Base-by-base conservation (phyloP, 192 early-diverging fungal species). In the Podila horticola region DNA sequence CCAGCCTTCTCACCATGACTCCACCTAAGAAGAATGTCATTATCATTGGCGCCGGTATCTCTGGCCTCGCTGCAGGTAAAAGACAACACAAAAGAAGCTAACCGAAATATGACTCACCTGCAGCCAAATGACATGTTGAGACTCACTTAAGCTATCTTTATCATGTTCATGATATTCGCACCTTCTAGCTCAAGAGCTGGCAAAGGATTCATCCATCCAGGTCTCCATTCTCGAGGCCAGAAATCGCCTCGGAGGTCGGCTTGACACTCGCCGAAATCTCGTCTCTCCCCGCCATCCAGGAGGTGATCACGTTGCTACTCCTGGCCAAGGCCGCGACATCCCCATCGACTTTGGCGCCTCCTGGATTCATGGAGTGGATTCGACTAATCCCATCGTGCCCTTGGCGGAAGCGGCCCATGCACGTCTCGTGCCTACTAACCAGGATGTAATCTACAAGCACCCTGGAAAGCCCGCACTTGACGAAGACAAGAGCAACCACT, bases 291-390 rank as follows among this genome's bases (percentile, higher is more conserved):
- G 22, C 3, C 10, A 5, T 24, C 20, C 22, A 28, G 34, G 26
- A 61, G 59, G 29, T 19, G 30, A 61, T 20, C 30, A 13, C 30
- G 59, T 61, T 33, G 24, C 58, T 52, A 19, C 24, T n/a, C 20
- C 52, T 26, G 20, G 11, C 24, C 52, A n/a, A 55, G 5, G 51
- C 22, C 17, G 52, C 22, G 24, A 55, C 52, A 71, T 83, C 65
- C 73, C 82, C 22, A 67, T 83, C 50, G 82, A 83, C 30, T 77
- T 76, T 62, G 82, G 82, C n/a, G 82, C 82, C 28, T 83, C 82
- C 30, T 83, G 82, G 82, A 77, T 83, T 48, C 82, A 83, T 64
- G 82, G 82, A 51, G 68, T 75, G 57, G 71, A 72, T 48, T 66
- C 69, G n/a, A 61, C 72, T 9, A 83, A 83, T 34, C 82, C 82